Conservation (phyloP, 176 grass and related monocot genomes). For the Cenchrus fungigraminus region DNA sequence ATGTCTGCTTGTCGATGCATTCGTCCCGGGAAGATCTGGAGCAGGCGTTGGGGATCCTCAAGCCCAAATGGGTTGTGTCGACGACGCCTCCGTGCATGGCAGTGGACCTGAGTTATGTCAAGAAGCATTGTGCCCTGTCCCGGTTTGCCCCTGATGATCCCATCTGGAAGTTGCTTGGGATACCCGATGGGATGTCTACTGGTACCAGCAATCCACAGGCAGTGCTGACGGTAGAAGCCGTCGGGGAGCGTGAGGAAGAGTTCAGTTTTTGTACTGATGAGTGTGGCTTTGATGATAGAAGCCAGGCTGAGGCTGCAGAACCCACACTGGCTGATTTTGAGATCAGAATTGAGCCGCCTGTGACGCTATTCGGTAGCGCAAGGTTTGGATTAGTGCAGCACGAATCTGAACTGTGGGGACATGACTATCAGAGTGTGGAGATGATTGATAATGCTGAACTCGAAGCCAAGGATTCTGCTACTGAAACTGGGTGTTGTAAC, state of each 20-base stretch:
- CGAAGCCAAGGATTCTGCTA: neutral
- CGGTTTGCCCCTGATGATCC: constrained; percentile 52
- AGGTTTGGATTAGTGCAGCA: constrained; percentile 54
- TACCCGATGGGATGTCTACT: constrained; percentile 11
- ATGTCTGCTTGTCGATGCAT: constrained; percentile 72
- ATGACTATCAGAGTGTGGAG: neutral
- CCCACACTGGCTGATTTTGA: constrained; percentile 15
- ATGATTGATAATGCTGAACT: neutral
- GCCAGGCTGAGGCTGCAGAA: neutral
- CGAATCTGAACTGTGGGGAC: constrained; percentile 37
- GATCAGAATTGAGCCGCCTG: constrained; percentile 26
- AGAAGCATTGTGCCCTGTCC: constrained; percentile 67
- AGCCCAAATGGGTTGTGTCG: constrained; percentile 76
- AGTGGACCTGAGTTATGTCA: constrained; percentile 71
- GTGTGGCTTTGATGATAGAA: constrained; percentile 14
- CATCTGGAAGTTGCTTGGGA: constrained; percentile 66
- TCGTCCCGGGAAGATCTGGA: constrained; percentile 72
- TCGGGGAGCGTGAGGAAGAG: neutral
- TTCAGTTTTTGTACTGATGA: neutral
- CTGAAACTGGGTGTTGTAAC: constrained; percentile 16
- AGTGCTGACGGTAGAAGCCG: neutral
- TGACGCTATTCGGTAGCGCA: constrained; percentile 74
- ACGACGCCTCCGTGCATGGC: constrained; percentile 67
- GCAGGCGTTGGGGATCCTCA: constrained; percentile 49
- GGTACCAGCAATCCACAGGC: neutral